A percentile compares a stretch with the other conserved stretches of the same genome.
These are phyloP conservation scores for Lasiodiplodia sp. DNA, from an alignment of 2,329 filamentous ascomycete genomes.

Conservation along the genomic window DNA sequence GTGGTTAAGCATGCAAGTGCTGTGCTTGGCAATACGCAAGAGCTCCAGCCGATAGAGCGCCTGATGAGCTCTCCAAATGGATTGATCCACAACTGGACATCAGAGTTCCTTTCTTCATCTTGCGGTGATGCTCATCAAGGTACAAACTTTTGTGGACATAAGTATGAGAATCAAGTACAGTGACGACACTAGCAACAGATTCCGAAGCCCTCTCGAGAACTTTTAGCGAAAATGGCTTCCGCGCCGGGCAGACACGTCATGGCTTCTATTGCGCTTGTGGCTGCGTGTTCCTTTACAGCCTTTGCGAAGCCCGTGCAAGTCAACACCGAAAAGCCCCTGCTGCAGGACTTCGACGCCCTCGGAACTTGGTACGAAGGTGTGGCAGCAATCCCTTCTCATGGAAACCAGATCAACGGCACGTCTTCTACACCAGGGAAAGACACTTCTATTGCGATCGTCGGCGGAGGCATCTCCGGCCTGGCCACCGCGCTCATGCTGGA, in stretches of 20 bases:
- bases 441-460: conserved; percentile 26
- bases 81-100: neutral
- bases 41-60: neutral
- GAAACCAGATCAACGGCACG: neutral
- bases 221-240: neutral
- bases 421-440: neutral
- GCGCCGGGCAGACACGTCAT: neutral
- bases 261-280: neutral
- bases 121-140: neutral
- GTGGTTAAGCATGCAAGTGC: neutral
- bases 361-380: conserved; percentile 29
- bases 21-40: neutral
- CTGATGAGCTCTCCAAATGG: neutral
- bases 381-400: neutral
- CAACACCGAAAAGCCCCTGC: neutral
- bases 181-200: neutral
- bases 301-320: neutral
- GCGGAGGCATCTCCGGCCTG: conserved; percentile 28
- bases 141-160: neutral
- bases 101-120: neutral
- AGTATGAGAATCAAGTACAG: neutral
- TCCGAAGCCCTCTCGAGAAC: neutral
- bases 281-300: neutral
- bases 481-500: conserved; percentile 30
- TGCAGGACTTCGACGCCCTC: conserved; percentile 30